Evolutionary conservation across 2,329 filamentous ascomycete genomes (phyloP).

Genomic region (Fusarium subglutinans): DNA sequence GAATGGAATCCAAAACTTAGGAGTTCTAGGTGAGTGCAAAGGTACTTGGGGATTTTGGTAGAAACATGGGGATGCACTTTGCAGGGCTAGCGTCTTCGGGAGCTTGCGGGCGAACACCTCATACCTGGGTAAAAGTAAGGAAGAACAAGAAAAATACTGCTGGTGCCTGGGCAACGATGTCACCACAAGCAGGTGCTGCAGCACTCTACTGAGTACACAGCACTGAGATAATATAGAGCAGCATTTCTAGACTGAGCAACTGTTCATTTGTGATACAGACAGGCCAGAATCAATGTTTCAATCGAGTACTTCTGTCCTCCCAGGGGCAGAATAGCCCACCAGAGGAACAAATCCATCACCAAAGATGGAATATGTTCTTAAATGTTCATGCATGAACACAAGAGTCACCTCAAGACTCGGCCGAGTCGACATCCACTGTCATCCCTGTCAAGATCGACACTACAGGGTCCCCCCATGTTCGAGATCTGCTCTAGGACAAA

Average conservation of each 20-base stretch:
- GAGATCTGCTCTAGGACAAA: background rate
- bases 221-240: background rate
- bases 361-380: background rate
- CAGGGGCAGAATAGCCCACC: background rate
- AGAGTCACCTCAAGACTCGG: background rate
- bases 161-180: background rate
- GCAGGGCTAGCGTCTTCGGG: background rate
- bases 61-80: background rate
- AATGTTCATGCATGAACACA: background rate
- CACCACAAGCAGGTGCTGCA: background rate
- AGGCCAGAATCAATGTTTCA: background rate
- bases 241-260: background rate
- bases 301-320: background rate
- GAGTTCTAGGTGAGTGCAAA: background rate
- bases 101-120: background rate
- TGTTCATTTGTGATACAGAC: background rate
- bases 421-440: background rate
- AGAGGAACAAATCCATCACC: background rate
- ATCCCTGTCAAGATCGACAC: constrained; percentile 1
- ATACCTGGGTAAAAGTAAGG: background rate
- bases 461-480: background rate
- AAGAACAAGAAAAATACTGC: background rate
- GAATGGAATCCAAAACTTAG: background rate
- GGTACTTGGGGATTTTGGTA: background rate
- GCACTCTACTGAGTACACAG: too few species aligned